Percentiles rank a stretch among this genome's conserved stretches.
Evolutionary conservation across 2,329 filamentous ascomycete genomes (phyloP).

Genomic region (Alternaria angustiovoidea): DNA sequence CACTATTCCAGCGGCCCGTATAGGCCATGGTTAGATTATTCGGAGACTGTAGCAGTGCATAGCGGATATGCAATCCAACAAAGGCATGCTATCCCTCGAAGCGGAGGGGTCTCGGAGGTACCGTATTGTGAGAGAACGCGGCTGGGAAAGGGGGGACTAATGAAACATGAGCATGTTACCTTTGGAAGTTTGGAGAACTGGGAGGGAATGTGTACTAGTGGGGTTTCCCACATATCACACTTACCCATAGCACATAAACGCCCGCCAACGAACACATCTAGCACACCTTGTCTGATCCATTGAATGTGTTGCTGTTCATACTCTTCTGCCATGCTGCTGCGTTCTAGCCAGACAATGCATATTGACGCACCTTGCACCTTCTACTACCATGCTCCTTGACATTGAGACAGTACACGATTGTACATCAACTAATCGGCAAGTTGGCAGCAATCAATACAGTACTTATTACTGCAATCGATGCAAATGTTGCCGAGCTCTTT

Average conservation of each 20-base stretch:
- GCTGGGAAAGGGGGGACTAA: not conserved
- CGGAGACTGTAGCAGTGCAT: not conserved
- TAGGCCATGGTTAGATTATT: not conserved
- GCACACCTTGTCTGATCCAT: not conserved
- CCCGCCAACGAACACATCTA: not conserved
- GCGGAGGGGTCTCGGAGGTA: not conserved
- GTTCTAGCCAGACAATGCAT: not conserved
- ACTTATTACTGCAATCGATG: constrained; percentile 22
- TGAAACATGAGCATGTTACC: not conserved
- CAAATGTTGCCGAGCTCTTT: constrained; percentile 22
- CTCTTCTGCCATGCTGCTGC: not conserved
- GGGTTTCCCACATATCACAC: not conserved
- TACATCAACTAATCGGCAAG: constrained; percentile 7
- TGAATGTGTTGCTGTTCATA: not conserved
- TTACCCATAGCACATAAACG: not conserved
- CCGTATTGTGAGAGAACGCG: not conserved
- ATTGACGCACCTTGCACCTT: not conserved
- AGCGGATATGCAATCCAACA: not conserved
- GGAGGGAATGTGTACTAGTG: not conserved
- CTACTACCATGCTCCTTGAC: not conserved
- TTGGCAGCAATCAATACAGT: constrained; percentile 18
- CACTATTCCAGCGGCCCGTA: not conserved
- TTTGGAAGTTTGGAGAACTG: not conserved
- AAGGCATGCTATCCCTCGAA: not conserved
- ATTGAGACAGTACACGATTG: not conserved